Base-by-base conservation (phyloP, 495 filamentous ascomycete genomes). In the Talaromyces ruber region DNA sequence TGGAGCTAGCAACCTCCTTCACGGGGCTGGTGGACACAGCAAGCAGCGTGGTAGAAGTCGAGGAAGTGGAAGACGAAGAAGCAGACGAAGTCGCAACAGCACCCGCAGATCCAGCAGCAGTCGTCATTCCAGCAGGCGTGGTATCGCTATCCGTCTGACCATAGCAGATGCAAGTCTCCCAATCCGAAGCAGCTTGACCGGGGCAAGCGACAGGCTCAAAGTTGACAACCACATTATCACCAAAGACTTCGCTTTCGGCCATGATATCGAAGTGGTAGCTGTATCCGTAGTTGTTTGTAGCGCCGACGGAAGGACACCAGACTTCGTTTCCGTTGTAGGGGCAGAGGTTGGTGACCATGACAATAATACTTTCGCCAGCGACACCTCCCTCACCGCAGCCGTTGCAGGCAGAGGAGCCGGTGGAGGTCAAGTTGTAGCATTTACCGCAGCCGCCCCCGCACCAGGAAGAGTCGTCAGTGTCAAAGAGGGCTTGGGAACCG, bases 201-300 rank as follows among this genome's bases (percentile, higher is more conserved):
- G 74, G 74, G 57, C 74, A 77, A 4, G 64, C 53, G 8, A 75
- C 67, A 18, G 65, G 60, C 67, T 72, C 65, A 59, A 76, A 77
- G 56, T 72, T 65, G 30, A 77, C 74, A 11, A 77, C 71, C 0
- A 66, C 64, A 58, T 77, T 77, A 55, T 77, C 73, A 16, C 73
- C 74, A 55, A 74, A 71, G 0, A 75, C 56, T 43, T 67, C 58
- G 30, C 60, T 70, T 64, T 74, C 59, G 26, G 70, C 72, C 72
- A 75, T 77, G 63, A 77, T 74, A 55, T 77, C 74, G 61, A 77
- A 77, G 58, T 77, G 74, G 50, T 74, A 74, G 37, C 64, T 65
- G 62, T 72, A 77, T 4, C 74, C 74, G 61, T 77, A 77, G 58
- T 71, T 65, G 60, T 77, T 77, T 0, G 51, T 71, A 5, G 63